Evolutionary conservation across 345 rosid species (phyloP).

Genomic region (Moricandia moricandioides): DNA sequence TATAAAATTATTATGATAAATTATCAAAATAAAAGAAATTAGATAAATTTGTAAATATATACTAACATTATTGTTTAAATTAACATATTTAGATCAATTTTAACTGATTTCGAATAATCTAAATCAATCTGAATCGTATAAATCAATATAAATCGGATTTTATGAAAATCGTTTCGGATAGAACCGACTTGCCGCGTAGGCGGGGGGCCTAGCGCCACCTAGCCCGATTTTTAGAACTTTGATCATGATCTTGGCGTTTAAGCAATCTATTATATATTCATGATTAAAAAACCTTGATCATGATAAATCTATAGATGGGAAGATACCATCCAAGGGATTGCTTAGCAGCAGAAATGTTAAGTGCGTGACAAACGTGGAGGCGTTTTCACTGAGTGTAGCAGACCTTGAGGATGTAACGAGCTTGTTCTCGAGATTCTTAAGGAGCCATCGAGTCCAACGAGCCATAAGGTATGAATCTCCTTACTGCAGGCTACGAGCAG

Average conservation of each 20-base stretch:
- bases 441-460: conserved; percentile 70
- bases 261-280: background rate
- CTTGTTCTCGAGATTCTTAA: conserved; percentile 56
- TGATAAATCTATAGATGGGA: conserved; percentile 46
- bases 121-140: too few species aligned
- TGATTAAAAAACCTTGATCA: background rate
- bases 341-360: conserved; percentile 56
- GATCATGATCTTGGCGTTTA: background rate
- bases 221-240: too few species aligned
- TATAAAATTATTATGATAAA: too few species aligned
- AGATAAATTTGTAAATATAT: too few species aligned
- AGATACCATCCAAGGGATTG: conserved; percentile 46
- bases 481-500: conserved; percentile 66
- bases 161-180: too few species aligned
- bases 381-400: conserved; percentile 70
- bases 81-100: too few species aligned
- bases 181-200: too few species aligned
- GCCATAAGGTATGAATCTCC: conserved; percentile 85
- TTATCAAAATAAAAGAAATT: too few species aligned
- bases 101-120: too few species aligned
- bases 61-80: too few species aligned
- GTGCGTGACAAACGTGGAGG: conserved; percentile 78
- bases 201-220: too few species aligned
- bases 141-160: too few species aligned
- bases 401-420: conserved; percentile 84